Evolutionary conservation across 1,284 basidiomycete species (phyloP).

Genomic region (Apiotrichum siamense): DNA sequence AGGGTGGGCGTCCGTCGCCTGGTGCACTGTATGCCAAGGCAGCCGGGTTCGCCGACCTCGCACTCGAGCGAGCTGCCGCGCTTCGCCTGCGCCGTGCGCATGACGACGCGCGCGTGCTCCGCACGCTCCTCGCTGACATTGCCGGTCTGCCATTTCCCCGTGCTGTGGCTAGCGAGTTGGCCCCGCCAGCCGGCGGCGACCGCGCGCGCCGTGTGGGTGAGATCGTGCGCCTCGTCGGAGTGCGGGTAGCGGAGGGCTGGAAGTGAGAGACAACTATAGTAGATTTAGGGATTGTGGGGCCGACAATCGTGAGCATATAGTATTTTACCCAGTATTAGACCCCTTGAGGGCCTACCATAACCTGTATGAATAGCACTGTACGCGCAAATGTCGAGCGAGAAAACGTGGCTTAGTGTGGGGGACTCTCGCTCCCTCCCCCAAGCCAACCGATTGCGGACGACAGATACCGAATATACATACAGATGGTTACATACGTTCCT

Average conservation of each 20-base stretch:
- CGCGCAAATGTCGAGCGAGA: not conserved
- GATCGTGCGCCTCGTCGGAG: constrained; percentile 32
- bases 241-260: constrained; percentile 34
- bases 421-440: too few species aligned
- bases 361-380: not conserved
- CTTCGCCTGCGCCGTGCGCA: not conserved
- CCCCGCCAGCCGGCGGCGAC: constrained; percentile 8
- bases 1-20: not conserved
- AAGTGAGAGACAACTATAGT: constrained; percentile 6
- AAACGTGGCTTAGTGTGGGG: too few species aligned
- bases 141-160: not conserved
- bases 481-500: too few species aligned
- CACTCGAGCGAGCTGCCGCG: not conserved
- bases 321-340: too few species aligned
- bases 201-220: constrained; percentile 23
- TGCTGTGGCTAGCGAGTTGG: not conserved
- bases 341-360: not conserved
- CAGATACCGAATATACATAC: too few species aligned
- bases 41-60: constrained; percentile 3
- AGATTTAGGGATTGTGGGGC: too few species aligned
- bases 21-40: not conserved
- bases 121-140: not conserved
- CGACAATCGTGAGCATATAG: too few species aligned
- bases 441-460: too few species aligned
- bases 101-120: not conserved